phyloP scores from a whole-genome alignment of 371 early-diverging fungal species.

The Nematocida parisii region DNA sequence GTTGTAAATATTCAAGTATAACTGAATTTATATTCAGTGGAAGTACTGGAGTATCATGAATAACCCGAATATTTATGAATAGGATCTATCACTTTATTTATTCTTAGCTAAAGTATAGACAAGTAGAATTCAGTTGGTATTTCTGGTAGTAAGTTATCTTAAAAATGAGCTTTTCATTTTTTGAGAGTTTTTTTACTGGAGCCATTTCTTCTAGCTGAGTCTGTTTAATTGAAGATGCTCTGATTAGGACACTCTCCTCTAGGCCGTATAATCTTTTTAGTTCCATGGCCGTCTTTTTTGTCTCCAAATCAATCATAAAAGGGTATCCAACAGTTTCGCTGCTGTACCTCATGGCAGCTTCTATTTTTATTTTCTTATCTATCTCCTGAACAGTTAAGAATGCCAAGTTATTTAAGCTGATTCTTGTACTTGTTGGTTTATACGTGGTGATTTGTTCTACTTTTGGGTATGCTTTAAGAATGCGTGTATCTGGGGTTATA shows the following conservation, averaged over 20 bases:
- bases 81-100: neutral
- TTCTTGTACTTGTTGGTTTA: neutral
- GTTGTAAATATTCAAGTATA: too few species aligned
- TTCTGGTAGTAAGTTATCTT: conserved; percentile 11
- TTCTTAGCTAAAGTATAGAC: conserved; percentile 30
- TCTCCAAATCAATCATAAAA: conserved; percentile 37
- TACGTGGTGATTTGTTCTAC: conserved; percentile 4
- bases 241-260: conserved; percentile 29
- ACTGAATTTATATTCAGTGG: too few species aligned
- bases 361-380: conserved; percentile 16
- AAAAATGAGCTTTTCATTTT: conserved; percentile 35
- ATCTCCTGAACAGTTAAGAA: conserved; percentile 38
- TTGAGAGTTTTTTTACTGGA: conserved; percentile 24
- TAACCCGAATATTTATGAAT: neutral
- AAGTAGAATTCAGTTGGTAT: conserved; percentile 7
- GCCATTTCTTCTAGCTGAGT: conserved; percentile 12
- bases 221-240: conserved; percentile 27
- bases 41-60: too few species aligned
- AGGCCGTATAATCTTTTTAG: conserved; percentile 38
- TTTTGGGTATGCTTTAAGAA: conserved; percentile 16
- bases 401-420: conserved; percentile 23
- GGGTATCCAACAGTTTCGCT: conserved; percentile 40
- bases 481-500: neutral
- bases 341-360: conserved; percentile 40
- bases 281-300: conserved; percentile 36